Percentiles rank a stretch among this genome's conserved stretches.
phyloP scores from a whole-genome alignment of 1,284 basidiomycete species.

The Farysia itapuensis region DNA sequence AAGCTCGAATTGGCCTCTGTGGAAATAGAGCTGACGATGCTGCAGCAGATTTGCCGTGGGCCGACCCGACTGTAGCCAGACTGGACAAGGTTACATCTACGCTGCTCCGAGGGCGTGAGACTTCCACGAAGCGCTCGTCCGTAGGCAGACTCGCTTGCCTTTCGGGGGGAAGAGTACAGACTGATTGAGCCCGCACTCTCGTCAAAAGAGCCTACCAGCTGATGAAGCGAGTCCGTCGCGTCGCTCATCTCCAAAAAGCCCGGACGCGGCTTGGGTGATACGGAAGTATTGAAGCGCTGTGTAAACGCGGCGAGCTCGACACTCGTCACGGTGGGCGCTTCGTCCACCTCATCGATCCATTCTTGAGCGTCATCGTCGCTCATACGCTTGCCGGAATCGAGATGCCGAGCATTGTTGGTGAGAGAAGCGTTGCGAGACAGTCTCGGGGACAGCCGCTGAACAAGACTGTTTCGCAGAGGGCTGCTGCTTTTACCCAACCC shows the following conservation, averaged over 20 bases:
- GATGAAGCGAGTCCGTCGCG: constrained; percentile 13
- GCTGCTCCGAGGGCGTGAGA: constrained; percentile 10
- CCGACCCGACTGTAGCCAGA: neutral
- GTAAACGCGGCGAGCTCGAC: constrained; percentile 1
- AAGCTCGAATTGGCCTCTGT: constrained; percentile 37
- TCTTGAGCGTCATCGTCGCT: constrained; percentile 5
- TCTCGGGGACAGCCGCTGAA: neutral
- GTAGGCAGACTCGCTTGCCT: constrained; percentile 2
- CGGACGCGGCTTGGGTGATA: constrained; percentile 3
- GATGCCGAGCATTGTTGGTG: too few species aligned
- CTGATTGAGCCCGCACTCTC: constrained; percentile 12
- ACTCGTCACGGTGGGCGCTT: neutral
- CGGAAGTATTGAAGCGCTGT: constrained; percentile 2
- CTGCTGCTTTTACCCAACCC: neutral
- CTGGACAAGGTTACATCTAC: neutral
- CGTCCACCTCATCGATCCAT: constrained; percentile 16
- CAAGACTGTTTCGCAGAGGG: too few species aligned
- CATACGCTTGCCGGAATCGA: neutral
- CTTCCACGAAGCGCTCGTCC: constrained; percentile 6
- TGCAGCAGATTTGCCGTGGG: constrained; percentile 1
- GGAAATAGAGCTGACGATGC: constrained; percentile 15
- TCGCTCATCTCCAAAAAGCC: constrained; percentile 31
- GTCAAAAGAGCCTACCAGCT: constrained; percentile 15
- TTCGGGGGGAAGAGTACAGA: constrained; percentile 10
- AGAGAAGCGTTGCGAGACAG: neutral